phyloP scores from a whole-genome alignment of 768 basidiomycete genomes.

The Phylloporus sp. region DNA sequence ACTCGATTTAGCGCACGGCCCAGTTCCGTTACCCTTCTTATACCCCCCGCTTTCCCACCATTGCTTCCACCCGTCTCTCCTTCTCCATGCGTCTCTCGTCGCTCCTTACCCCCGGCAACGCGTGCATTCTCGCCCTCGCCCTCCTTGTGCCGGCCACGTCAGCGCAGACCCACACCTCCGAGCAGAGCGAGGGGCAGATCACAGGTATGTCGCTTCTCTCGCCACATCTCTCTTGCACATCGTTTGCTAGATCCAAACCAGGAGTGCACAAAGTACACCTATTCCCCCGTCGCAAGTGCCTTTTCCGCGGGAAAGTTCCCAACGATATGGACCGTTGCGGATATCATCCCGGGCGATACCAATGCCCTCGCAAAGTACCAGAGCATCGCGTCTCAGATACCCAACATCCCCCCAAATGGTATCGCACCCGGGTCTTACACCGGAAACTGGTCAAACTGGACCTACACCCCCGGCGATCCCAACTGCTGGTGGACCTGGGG shows the following conservation, averaged over 20 bases:
- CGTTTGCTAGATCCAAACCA: constrained; percentile 26
- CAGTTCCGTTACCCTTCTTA: neutral
- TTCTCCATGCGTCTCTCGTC: constrained; percentile 3
- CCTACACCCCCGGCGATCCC: constrained; percentile 40
- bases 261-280: constrained; percentile 45
- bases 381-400: constrained; percentile 41
- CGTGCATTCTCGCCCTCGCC: neutral
- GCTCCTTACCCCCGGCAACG: neutral
- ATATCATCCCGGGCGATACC: constrained; percentile 40
- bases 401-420: constrained; percentile 44
- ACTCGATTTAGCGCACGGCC: neutral
- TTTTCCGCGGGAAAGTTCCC: constrained; percentile 39
- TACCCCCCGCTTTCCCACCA: neutral
- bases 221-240: neutral
- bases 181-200: constrained; percentile 35
- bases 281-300: constrained; percentile 33
- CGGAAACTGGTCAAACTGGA: constrained; percentile 32
- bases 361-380: constrained; percentile 43
- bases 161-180: neutral
- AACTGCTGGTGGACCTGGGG: constrained; percentile 44
- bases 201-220: constrained; percentile 24
- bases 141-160: neutral
- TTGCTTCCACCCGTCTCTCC: neutral
- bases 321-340: constrained; percentile 40
- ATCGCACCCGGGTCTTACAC: constrained; percentile 16